phyloP scores from a whole-genome alignment of 2,329 filamentous ascomycete genomes.

The Calycina marina region DNA sequence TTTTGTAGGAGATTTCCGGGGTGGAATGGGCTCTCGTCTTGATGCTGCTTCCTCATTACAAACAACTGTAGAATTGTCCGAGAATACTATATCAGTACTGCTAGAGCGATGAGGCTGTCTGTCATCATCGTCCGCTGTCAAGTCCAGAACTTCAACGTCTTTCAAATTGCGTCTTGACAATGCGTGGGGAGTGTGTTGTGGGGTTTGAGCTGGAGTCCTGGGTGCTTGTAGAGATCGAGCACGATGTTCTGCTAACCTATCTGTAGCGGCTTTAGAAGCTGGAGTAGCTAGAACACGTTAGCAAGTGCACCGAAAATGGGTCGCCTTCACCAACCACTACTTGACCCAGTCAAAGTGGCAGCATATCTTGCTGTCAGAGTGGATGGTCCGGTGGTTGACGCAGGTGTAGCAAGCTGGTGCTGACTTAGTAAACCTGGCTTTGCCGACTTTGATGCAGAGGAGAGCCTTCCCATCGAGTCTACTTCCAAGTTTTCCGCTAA shows the following conservation, averaged over 20 bases:
- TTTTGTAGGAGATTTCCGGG: constrained; percentile 6
- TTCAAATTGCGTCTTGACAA: constrained; percentile 7
- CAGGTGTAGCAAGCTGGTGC: constrained; percentile 20
- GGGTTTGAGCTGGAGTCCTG: constrained; percentile 21
- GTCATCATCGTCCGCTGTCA: constrained; percentile 18
- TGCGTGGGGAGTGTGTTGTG: constrained; percentile 12
- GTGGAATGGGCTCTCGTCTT: constrained; percentile 11
- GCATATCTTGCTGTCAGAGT: constrained; percentile 14
- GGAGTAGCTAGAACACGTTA: constrained; percentile 12
- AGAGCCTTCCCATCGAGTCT: constrained; percentile 20
- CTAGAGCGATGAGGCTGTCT: constrained; percentile 3
- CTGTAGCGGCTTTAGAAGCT: constrained; percentile 7
- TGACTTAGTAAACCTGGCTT: constrained; percentile 18
- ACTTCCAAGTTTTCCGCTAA: constrained; percentile 5
- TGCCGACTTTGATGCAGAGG: constrained; percentile 14
- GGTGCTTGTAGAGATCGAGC: constrained; percentile 17
- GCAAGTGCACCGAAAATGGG: no score
- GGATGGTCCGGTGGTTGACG: constrained; percentile 15
- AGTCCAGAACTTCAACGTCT: constrained; percentile 20
- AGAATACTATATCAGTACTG: constrained; percentile 15
- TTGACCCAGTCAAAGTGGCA: constrained; percentile 11
- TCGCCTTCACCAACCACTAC: no score
- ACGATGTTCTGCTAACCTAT: constrained; percentile 6
- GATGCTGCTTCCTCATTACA: constrained; percentile 18
- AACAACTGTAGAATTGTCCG: constrained; percentile 11